A percentile compares a stretch with the other conserved stretches of the same genome.
Conservation (phyloP, 2,329 filamentous ascomycete species). For the Alternaria gansuensis region DNA sequence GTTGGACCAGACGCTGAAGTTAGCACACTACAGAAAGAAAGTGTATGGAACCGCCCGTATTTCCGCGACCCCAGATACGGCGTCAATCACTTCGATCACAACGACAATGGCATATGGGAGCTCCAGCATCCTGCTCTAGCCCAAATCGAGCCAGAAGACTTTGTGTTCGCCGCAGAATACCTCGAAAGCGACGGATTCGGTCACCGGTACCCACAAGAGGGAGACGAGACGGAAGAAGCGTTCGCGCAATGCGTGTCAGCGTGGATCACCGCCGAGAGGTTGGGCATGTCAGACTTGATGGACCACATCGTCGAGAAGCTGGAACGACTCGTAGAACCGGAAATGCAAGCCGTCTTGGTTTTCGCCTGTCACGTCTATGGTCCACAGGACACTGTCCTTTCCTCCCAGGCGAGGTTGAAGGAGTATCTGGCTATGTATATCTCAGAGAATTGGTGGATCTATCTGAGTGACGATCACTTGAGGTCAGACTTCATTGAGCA, state of each 20-base stretch:
- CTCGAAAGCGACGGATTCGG: slow-evolving; percentile 38
- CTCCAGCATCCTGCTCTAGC: slow-evolving; percentile 29
- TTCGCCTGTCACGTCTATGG: slow-evolving; percentile 33
- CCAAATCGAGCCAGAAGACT: slow-evolving; percentile 32
- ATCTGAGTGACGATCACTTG: slow-evolving; percentile 23
- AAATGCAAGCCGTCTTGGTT: slow-evolving; percentile 21
- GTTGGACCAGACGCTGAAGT: slow-evolving; percentile 30
- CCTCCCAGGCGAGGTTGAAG: slow-evolving; percentile 20
- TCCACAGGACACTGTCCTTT: background rate
- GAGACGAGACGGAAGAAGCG: slow-evolving; percentile 20
- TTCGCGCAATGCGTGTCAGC: slow-evolving; percentile 35
- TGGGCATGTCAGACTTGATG: slow-evolving; percentile 41
- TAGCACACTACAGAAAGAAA: slow-evolving; percentile 21
- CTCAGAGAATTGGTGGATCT: slow-evolving; percentile 33
- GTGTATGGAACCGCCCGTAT: slow-evolving; percentile 29
- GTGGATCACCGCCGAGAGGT: slow-evolving; percentile 33
- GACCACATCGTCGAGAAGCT: slow-evolving; percentile 40
- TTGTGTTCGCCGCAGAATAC: slow-evolving; percentile 39
- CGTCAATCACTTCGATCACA: slow-evolving; percentile 20
- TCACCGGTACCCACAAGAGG: slow-evolving; percentile 15
- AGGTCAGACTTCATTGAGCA: slow-evolving; percentile 17
- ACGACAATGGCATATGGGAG: slow-evolving; percentile 27
- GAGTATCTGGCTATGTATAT: slow-evolving; percentile 28
- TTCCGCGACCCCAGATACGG: slow-evolving; percentile 24
- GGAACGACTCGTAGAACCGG: background rate